These are phyloP conservation scores for Gossypium lobatum DNA, from an alignment of 441 rosid species.

Conservation along the genomic window DNA sequence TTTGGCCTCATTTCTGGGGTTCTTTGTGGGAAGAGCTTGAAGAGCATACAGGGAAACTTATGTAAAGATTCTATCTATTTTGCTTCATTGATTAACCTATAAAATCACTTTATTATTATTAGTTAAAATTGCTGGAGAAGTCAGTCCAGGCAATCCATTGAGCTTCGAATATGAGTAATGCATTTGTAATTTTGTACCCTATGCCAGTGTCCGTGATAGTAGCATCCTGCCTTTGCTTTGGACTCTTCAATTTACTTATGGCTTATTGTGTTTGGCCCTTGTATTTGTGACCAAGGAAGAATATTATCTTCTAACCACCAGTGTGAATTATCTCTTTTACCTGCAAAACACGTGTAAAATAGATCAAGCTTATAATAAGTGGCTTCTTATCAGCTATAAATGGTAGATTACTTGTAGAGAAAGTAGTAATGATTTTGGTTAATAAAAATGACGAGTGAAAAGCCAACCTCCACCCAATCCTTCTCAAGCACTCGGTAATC, in stretches of 20 bases:
- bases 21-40: background rate
- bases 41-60: background rate
- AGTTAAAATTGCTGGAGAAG: background rate
- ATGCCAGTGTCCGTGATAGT: background rate
- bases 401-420: background rate
- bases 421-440: background rate
- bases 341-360: background rate
- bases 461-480: background rate
- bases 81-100: background rate
- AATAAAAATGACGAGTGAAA: background rate
- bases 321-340: background rate
- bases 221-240: background rate
- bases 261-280: background rate
- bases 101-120: background rate
- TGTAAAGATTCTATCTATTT: constrained; percentile 1
- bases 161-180: background rate
- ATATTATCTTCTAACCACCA: background rate
- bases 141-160: background rate
- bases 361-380: too few relatives aligned
- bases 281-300: background rate
- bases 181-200: background rate
- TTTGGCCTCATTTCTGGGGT: background rate
- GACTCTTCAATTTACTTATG: background rate
- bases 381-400: background rate
- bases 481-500: background rate